Conservation (phyloP, 2,329 filamentous ascomycete species). For the Xylariaceae sp. region DNA sequence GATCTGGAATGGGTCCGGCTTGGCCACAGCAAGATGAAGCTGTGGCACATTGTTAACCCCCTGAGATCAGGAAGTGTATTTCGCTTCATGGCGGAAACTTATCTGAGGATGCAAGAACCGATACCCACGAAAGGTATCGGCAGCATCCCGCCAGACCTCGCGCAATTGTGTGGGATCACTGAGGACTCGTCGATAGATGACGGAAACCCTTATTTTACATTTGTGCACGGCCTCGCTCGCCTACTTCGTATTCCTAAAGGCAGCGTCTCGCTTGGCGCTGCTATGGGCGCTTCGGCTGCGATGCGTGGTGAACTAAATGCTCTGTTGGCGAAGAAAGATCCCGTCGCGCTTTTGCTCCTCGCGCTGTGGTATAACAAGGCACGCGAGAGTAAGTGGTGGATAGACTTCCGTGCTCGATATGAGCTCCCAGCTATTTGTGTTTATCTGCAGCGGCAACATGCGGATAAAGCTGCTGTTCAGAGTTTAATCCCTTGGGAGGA, state of each 20-base stretch:
- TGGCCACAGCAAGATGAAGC: constrained; percentile 33
- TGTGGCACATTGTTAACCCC: constrained; percentile 34
- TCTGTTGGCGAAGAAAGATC: constrained; percentile 32
- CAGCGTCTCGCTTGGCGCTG: constrained; percentile 27
- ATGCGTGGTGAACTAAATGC: constrained; percentile 33
- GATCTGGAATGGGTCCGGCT: constrained; percentile 37
- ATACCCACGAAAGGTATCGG: constrained; percentile 28
- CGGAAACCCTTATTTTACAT: constrained; percentile 36
- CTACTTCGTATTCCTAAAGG: constrained; percentile 29
- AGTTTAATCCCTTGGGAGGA: constrained; percentile 26
- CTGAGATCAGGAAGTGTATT: constrained; percentile 36
- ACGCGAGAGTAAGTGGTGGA: constrained; percentile 41
- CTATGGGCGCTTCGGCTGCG: constrained; percentile 32
- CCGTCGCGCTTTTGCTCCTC: constrained; percentile 37
- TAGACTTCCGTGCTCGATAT: constrained; percentile 38
- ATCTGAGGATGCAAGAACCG: constrained; percentile 34
- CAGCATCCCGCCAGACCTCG: constrained; percentile 24
- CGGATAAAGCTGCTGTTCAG: constrained; percentile 27
- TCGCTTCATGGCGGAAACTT: constrained; percentile 30
- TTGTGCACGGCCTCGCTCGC: constrained; percentile 36
- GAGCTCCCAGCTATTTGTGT: constrained; percentile 40
- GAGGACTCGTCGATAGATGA: constrained; percentile 32
- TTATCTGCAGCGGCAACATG: constrained; percentile 33
- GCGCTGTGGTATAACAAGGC: constrained; percentile 42
- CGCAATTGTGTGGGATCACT: constrained; percentile 22